These are phyloP conservation scores for Populus alba DNA, from an alignment of 345 rosid genomes.

Conservation along the genomic window DNA sequence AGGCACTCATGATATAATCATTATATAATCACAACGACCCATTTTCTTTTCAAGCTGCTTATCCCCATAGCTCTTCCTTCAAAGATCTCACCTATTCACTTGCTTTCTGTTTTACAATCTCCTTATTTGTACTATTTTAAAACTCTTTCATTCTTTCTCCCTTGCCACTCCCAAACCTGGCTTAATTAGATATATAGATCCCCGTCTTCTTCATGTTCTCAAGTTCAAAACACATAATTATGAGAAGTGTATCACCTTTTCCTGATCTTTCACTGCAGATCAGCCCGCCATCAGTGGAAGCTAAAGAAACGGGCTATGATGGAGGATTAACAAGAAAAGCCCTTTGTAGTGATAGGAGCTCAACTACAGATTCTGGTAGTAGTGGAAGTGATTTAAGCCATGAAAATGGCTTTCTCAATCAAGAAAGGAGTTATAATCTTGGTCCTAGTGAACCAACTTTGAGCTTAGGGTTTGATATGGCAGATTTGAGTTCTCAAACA, in stretches of 20 bases:
- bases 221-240: slow-evolving; percentile 28
- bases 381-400: slow-evolving; percentile 74
- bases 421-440: slow-evolving; percentile 22
- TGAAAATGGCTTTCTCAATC: slow-evolving; percentile 47
- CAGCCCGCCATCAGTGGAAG: slow-evolving; percentile 57
- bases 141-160: slow-evolving; percentile 10
- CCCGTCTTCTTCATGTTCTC: slow-evolving; percentile 35
- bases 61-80: slow-evolving; percentile 17
- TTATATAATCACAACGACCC: slow-evolving; percentile 38
- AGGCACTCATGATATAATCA: slow-evolving; percentile 80
- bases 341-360: slow-evolving; percentile 49
- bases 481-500: slow-evolving; percentile 29
- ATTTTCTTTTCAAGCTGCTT: slow-evolving; percentile 21
- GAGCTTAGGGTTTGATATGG: slow-evolving; percentile 62
- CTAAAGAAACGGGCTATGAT: slow-evolving; percentile 18
- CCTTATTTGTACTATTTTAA: slow-evolving; percentile 27
- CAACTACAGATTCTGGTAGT: slow-evolving; percentile 69
- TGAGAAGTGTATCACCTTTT: slow-evolving; percentile 29
- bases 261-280: slow-evolving; percentile 93
- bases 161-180: slow-evolving; percentile 4
- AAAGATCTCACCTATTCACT: not conserved
- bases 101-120: slow-evolving; percentile 13
- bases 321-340: slow-evolving; percentile 27
- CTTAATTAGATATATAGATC: slow-evolving; percentile 12
- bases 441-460: slow-evolving; percentile 44